Percentiles rank a stretch among this genome's conserved stretches.
Conservation (phyloP, 495 filamentous ascomycete species). For the Diplogelasinospora grovesii region DNA sequence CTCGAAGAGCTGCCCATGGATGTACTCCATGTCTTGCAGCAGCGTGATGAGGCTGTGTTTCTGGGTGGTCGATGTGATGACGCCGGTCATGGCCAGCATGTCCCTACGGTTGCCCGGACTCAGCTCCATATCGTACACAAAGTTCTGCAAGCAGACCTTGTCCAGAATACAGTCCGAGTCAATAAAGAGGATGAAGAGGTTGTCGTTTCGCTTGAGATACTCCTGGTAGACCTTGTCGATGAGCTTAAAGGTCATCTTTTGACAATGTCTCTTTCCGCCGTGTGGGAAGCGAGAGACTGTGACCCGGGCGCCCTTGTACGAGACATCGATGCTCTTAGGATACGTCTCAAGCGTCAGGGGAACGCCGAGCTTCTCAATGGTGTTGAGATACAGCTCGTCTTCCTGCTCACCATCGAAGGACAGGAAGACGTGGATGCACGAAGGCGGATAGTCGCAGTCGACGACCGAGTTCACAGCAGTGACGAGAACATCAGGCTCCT, state of each 20-base stretch:
- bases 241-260: slow-evolving; percentile 89
- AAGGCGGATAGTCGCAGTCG: slow-evolving; percentile 87
- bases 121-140: slow-evolving; percentile 98
- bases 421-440: slow-evolving; percentile 92
- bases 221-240: slow-evolving; percentile 91
- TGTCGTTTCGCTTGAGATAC: slow-evolving; percentile 82
- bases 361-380: slow-evolving; percentile 82
- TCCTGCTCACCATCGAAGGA: slow-evolving; percentile 90
- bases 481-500: slow-evolving; percentile 77
- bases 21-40: slow-evolving; percentile 96
- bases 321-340: slow-evolving; percentile 85
- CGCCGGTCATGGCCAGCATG: slow-evolving; percentile 97
- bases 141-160: slow-evolving; percentile 89
- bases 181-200: slow-evolving; percentile 94
- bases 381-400: slow-evolving; percentile 83
- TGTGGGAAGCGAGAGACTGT: slow-evolving; percentile 92
- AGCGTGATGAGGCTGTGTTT: slow-evolving; percentile 87
- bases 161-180: slow-evolving; percentile 98
- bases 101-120: slow-evolving; percentile 88
- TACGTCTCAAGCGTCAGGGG: slow-evolving; percentile 70
- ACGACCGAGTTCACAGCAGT: slow-evolving; percentile 90
- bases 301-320: slow-evolving; percentile 73
- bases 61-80: slow-evolving; percentile 90
- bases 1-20: slow-evolving; percentile 96
- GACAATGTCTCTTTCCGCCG: slow-evolving; percentile 89